Evolutionary conservation across 148 eudicot genomes (phyloP).

Genomic region (Amaranthus palmeri): DNA sequence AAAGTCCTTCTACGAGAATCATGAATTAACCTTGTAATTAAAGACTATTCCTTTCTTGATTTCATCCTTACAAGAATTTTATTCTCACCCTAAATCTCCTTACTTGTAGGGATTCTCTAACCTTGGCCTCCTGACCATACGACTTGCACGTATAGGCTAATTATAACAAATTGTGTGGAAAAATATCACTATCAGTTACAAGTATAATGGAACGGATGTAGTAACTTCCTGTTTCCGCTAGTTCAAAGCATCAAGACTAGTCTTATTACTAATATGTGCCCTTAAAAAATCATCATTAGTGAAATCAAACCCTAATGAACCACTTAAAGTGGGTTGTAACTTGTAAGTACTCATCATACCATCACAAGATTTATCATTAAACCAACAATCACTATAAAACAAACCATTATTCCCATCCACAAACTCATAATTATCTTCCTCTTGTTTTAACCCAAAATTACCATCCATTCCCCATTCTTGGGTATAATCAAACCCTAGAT

Average conservation of each 20-base stretch:
- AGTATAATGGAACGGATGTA: too few relatives aligned
- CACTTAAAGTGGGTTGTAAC: slow-evolving; percentile 9
- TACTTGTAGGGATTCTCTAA: too few relatives aligned
- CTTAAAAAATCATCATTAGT: slow-evolving; percentile 12
- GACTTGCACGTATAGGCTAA: not conserved
- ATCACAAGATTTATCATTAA: slow-evolving; percentile 13
- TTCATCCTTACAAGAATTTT: too few relatives aligned
- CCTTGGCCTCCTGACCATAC: too few relatives aligned
- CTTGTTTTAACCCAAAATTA: slow-evolving; percentile 20
- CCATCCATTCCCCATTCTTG: slow-evolving; percentile 29
- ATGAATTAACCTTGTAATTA: too few relatives aligned
- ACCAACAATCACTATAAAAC: slow-evolving; percentile 18
- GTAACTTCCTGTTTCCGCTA: not conserved
- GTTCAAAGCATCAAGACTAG: slow-evolving; percentile 1
- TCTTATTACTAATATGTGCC: not conserved
- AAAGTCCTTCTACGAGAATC: too few relatives aligned
- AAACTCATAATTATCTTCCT: slow-evolving; percentile 15
- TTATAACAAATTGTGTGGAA: too few relatives aligned
- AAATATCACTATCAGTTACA: too few relatives aligned
- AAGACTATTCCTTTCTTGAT: too few relatives aligned
- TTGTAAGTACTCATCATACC: slow-evolving; percentile 8
- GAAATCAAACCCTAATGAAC: slow-evolving; percentile 15
- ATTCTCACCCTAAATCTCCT: too few relatives aligned
- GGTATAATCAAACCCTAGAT: slow-evolving; percentile 27
- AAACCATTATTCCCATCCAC: slow-evolving; percentile 7